These are phyloP conservation scores for Annona squamosa DNA, from an alignment of 164 flowering plant species.

Conservation along the genomic window DNA sequence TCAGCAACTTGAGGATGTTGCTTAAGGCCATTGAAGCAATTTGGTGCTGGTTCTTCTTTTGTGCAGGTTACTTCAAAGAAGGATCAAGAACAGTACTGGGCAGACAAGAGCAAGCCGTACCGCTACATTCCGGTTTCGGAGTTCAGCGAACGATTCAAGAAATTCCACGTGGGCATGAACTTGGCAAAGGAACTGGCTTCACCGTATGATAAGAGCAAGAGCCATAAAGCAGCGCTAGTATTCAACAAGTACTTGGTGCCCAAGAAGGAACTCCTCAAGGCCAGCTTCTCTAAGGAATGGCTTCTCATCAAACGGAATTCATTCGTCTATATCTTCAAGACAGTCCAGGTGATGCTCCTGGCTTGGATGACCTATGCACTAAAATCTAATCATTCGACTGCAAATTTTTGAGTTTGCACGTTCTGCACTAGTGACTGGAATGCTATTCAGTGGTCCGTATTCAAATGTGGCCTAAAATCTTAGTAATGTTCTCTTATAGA, in stretches of 20 bases:
- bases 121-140: conserved; percentile 67
- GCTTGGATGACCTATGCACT: too few species aligned
- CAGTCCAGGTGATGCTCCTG: conserved; percentile 25
- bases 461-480: too few species aligned
- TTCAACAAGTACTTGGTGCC: conserved; percentile 55
- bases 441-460: too few species aligned
- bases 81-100: conserved; percentile 95
- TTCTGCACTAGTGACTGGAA: too few species aligned
- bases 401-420: too few species aligned
- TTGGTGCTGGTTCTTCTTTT: not conserved
- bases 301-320: conserved; percentile 70
- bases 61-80: conserved; percentile 82
- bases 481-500: not conserved
- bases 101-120: conserved; percentile 56
- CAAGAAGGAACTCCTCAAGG: conserved; percentile 55
- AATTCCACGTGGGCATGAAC: conserved; percentile 63
- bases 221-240: conserved; percentile 76
- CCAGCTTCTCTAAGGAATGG: conserved; percentile 77
- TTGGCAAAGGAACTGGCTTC: conserved; percentile 62
- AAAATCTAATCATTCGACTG: too few species aligned
- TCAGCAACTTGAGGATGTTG: not conserved
- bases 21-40: not conserved
- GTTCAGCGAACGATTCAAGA: conserved; percentile 58
- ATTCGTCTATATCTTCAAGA: conserved; percentile 71
- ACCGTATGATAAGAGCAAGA: conserved; percentile 48